Evolutionary conservation across 352 stramenopile genomes (phyloP), one percentile per base, ranked within the genome.

Genomic region (Globisporangium ultimum): DNA sequence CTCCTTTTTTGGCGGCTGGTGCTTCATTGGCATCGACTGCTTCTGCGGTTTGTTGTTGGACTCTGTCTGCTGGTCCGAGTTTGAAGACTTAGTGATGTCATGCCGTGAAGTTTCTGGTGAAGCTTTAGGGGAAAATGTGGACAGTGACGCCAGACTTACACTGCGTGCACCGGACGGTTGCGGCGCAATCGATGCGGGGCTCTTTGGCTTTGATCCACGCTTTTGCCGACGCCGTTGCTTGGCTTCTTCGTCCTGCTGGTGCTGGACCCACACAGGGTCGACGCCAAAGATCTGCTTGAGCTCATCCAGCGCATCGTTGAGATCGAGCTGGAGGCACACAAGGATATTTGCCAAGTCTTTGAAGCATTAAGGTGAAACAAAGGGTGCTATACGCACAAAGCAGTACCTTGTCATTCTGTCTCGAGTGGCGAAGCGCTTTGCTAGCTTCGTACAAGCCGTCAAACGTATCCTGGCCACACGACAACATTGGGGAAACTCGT

Each of bases 231-330:
- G 68, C 36, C 63, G 55, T 8, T 58, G 71, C 49, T 80, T 88
- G 20, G 63, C 54, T 42, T 78, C 65, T 43, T 74, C 48, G 6
- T 74, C 68, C 32, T 77, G 56, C 45, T 77, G 50, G 13, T 78
- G 63, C 53, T 89, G 72, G 58, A 82, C 69, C 70, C 70, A 89
- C 49, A 61, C 66, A n/a, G 64, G 64, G 41, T 88, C 74, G 24
- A 91, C 38, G 0, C 74, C 79, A 32, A 71, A 86, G 32, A 70
- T 67, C 58, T 88, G 77, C 57, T 72, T 66, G 17, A 91, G 59
- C 42, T 89, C 72, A 5, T 88, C 74, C 32, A 84, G 66, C 8
- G 81, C 79, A 32, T 87, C 75, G 22, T 71, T 41, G 7, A 86
- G 54, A 28, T 70, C 72, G 43, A 68, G 54, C 75, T 73, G 18